Percentiles rank a stretch among this genome's conserved stretches.
phyloP scores from a whole-genome alignment of 1,284 basidiomycete genomes.

The Trichosporon faecale region DNA sequence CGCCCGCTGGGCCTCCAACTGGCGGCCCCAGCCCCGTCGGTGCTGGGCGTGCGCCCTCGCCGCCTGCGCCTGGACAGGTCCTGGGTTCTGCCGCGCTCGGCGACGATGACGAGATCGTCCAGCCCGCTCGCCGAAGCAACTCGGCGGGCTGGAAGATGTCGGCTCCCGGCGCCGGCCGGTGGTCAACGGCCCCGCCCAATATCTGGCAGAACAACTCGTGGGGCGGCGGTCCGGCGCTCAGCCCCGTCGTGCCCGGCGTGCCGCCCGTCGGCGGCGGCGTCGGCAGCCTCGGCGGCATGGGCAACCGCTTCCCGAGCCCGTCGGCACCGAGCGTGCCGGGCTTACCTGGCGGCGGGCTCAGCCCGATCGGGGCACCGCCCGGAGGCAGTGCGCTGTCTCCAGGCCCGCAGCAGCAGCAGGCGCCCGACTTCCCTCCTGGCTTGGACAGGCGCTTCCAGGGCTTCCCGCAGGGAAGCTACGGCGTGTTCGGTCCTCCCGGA shows the following conservation, averaged over 20 bases:
- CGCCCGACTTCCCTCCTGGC: background rate
- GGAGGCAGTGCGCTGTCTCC: slow-evolving; percentile 4
- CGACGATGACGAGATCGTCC: slow-evolving; percentile 41
- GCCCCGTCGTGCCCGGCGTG: slow-evolving; percentile 7
- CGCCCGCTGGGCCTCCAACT: slow-evolving; percentile 6
- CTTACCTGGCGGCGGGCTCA: background rate
- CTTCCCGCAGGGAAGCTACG: background rate
- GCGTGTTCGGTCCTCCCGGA: background rate
- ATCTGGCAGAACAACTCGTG: slow-evolving; percentile 20
- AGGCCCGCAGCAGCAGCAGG: background rate
- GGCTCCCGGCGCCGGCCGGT: slow-evolving; percentile 37
- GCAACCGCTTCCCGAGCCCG: slow-evolving; percentile 8
- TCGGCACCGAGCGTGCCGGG: background rate
- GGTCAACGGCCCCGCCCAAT: slow-evolving; percentile 34
- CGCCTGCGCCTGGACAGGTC: slow-evolving; percentile 35
- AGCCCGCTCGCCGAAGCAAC: slow-evolving; percentile 31
- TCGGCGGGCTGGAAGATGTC: slow-evolving; percentile 30
- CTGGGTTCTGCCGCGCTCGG: slow-evolving; percentile 45
- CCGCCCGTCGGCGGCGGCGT: slow-evolving; percentile 1
- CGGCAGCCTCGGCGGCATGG: slow-evolving; percentile 1
- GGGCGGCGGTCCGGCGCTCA: background rate
- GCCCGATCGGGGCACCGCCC: background rate
- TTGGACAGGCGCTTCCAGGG: background rate
- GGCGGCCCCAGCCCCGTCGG: slow-evolving; percentile 12
- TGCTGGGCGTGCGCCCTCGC: slow-evolving; percentile 22